These are phyloP conservation scores for Brettanomyces anomalus DNA, from an alignment of 805 yeast genomes.

Conservation along the genomic window DNA sequence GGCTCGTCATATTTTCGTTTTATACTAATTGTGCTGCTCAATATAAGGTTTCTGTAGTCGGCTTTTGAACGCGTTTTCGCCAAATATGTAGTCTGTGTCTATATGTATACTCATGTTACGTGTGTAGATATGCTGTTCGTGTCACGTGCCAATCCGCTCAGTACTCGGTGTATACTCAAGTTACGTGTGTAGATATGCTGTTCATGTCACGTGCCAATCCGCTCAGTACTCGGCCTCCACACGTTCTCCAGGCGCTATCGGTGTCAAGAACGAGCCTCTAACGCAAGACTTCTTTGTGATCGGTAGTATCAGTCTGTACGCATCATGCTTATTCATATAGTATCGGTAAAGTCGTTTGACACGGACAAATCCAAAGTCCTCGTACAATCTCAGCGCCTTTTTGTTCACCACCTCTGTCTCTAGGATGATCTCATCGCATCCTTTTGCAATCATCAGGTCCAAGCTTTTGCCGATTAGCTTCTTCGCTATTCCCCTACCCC, in stretches of 20 bases:
- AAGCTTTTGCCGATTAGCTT: slow-evolving; percentile 54
- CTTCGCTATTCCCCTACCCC: slow-evolving; percentile 82
- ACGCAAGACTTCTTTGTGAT: slow-evolving; percentile 48
- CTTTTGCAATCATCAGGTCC: slow-evolving; percentile 48
- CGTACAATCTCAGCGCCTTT: slow-evolving; percentile 27
- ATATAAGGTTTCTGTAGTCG: neutral
- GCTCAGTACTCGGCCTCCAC: slow-evolving; percentile 18
- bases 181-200: too few species aligned
- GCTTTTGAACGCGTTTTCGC: neutral
- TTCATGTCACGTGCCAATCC: too few species aligned
- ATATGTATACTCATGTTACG: too few species aligned
- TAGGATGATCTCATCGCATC: slow-evolving; percentile 84
- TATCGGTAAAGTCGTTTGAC: slow-evolving; percentile 64
- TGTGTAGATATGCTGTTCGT: too few species aligned
- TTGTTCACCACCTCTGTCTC: slow-evolving; percentile 84
- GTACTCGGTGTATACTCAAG: neutral
- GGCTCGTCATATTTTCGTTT: neutral
- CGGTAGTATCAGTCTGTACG: slow-evolving; percentile 79
- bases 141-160: too few species aligned
- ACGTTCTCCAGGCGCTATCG: slow-evolving; percentile 12
- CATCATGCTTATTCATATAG: slow-evolving; percentile 89
- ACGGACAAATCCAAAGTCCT: slow-evolving; percentile 29
- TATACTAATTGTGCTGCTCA: neutral
- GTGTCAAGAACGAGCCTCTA: slow-evolving; percentile 45
- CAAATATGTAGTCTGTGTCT: too few species aligned